Percentiles rank a stretch among this genome's conserved stretches.
Evolutionary conservation across 805 yeast genomes (phyloP).

Genomic region (Saccharomycopsis babjevae): DNA sequence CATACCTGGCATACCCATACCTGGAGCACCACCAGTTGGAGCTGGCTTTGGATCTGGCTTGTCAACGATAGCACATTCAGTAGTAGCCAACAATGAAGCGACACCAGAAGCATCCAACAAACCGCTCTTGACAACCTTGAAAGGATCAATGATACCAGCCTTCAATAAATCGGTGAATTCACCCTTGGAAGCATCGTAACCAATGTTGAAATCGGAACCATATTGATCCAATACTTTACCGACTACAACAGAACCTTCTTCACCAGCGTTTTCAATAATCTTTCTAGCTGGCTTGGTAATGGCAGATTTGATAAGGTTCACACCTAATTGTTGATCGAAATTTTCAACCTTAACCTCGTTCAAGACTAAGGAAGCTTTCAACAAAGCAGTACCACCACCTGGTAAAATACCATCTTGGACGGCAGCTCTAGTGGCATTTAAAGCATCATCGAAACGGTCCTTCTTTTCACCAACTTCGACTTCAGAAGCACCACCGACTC

Average conservation of each 20-base stretch:
- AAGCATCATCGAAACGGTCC: conserved; percentile 97
- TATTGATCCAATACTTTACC: conserved; percentile 58
- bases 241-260: conserved; percentile 93
- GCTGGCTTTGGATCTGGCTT: conserved; percentile 76
- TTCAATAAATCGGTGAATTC: conserved; percentile 93
- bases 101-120: conserved; percentile 95
- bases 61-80: conserved; percentile 96
- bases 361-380: conserved; percentile 77
- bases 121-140: conserved; percentile 95
- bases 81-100: conserved; percentile 92
- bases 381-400: conserved; percentile 98
- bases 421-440: conserved; percentile 98
- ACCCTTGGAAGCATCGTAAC: conserved; percentile 88
- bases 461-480: conserved; percentile 99
- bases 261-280: conserved; percentile 94
- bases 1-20: conserved; percentile 27
- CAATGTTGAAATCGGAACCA: conserved; percentile 71
- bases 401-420: conserved; percentile 98
- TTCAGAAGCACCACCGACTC: conserved; percentile 96
- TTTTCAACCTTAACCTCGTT: conserved; percentile 65
- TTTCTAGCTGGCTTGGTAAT: conserved; percentile 92
- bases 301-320: conserved; percentile 84
- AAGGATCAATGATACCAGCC: conserved; percentile 96
- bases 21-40: conserved; percentile 41
- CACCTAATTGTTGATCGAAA: conserved; percentile 96